Conservation (phyloP, 2,329 filamentous ascomycete genomes). For the Trichoderma endophyticum region DNA sequence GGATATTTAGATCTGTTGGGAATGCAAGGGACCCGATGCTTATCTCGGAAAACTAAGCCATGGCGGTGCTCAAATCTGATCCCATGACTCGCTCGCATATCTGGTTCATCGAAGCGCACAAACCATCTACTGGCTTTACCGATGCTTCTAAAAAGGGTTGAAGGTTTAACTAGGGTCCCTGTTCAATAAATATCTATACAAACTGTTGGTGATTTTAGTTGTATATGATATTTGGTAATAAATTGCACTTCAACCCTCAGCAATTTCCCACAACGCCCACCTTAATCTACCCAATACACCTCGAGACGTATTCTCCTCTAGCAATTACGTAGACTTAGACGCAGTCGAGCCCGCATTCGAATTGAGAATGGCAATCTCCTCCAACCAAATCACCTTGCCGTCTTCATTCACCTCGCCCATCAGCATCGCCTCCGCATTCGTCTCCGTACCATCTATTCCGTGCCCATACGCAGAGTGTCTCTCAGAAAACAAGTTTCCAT, state of each 20-base stretch:
- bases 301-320: not conserved
- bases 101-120: not conserved
- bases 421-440: not conserved
- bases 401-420: conserved; percentile 8
- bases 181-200: not conserved
- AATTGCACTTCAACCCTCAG: fast-evolving
- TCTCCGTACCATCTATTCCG: not conserved
- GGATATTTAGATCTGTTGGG: not conserved
- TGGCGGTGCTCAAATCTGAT: not conserved
- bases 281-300: not conserved
- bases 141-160: not conserved
- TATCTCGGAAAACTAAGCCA: not conserved
- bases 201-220: not conserved
- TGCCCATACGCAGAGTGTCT: not conserved
- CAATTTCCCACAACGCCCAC: not conserved
- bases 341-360: not conserved
- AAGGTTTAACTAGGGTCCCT: not conserved
- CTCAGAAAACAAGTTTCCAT: conserved; percentile 15
- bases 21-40: not conserved
- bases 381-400: not conserved
- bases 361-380: not conserved
- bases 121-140: not conserved
- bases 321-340: not conserved
- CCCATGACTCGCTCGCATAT: not conserved
- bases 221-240: not conserved